Percentiles rank a stretch among this genome's conserved stretches.
These are phyloP conservation scores for Suhomyces emberorum DNA, from an alignment of 805 yeast genomes.

Conservation along the genomic window DNA sequence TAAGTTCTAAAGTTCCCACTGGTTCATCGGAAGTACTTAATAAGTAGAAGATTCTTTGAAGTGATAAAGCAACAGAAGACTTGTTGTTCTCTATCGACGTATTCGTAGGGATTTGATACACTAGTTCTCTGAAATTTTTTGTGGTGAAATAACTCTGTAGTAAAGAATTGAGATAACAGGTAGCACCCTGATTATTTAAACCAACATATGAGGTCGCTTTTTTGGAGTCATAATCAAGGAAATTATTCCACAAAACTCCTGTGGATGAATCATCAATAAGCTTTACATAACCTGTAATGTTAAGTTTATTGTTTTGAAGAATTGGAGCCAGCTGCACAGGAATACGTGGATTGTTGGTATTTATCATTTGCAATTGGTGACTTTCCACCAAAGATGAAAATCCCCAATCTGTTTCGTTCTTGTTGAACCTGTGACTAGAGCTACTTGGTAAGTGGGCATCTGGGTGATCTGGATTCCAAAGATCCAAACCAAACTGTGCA, in stretches of 20 bases:
- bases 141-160: slow-evolving; percentile 90
- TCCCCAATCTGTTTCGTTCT: slow-evolving; percentile 92
- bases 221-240: slow-evolving; percentile 80
- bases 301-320: slow-evolving; percentile 54
- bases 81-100: slow-evolving; percentile 32
- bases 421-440: slow-evolving; percentile 76
- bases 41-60: slow-evolving; percentile 84
- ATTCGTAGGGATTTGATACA: slow-evolving; percentile 84
- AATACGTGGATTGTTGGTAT: slow-evolving; percentile 16
- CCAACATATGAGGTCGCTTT: slow-evolving; percentile 89
- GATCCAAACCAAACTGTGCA: slow-evolving; percentile 81
- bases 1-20: slow-evolving; percentile 80
- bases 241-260: slow-evolving; percentile 92
- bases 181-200: slow-evolving; percentile 94
- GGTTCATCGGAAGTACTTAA: slow-evolving; percentile 72
- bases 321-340: slow-evolving; percentile 29
- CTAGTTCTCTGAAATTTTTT: slow-evolving; percentile 73
- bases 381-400: slow-evolving; percentile 72
- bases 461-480: slow-evolving; percentile 79
- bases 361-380: slow-evolving; percentile 46
- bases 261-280: slow-evolving; percentile 82
- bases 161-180: slow-evolving; percentile 91
- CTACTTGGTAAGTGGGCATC: slow-evolving; percentile 54
- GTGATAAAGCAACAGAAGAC: slow-evolving; percentile 63
- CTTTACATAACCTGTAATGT: slow-evolving; percentile 74